These are phyloP conservation scores for Juncus inflexus DNA, from an alignment of 176 grass and related monocot genomes.

Conservation along the genomic window DNA sequence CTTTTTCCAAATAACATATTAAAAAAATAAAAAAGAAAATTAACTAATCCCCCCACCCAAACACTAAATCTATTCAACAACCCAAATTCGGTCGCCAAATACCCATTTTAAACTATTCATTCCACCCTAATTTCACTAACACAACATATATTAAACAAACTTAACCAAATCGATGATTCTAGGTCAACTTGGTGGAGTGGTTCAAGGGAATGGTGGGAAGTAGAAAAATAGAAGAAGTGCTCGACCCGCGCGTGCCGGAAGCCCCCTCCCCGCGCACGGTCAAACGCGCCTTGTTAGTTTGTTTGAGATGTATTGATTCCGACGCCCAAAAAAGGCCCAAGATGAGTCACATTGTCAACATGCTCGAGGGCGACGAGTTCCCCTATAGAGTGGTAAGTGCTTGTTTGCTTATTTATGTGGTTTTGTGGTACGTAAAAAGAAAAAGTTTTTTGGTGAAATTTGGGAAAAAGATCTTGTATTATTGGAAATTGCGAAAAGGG, in stretches of 20 bases:
- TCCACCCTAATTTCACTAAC: too few species aligned
- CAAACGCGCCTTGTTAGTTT: slow-evolving; percentile 69
- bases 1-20: too few species aligned
- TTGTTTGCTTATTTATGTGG: not conserved
- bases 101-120: too few species aligned
- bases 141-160: too few species aligned
- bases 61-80: too few species aligned
- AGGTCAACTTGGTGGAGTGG: slow-evolving; percentile 99
- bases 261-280: slow-evolving; percentile 55
- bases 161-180: not conserved
- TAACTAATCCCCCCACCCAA: too few species aligned
- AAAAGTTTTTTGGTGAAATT: too few species aligned
- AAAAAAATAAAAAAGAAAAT: too few species aligned
- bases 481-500: too few species aligned
- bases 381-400: slow-evolving; percentile 54
- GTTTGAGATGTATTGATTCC: slow-evolving; percentile 86
- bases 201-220: slow-evolving; percentile 78
- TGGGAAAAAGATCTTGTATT: too few species aligned
- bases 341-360: slow-evolving; percentile 89
- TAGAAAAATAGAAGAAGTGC: slow-evolving; percentile 57
- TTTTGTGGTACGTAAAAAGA: too few species aligned
- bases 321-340: slow-evolving; percentile 83
- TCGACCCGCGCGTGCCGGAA: slow-evolving; percentile 52
- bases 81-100: too few species aligned
- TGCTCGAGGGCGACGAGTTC: slow-evolving; percentile 95